Base-by-base conservation (phyloP, 805 yeast species). In the Kodamaea restingae region DNA sequence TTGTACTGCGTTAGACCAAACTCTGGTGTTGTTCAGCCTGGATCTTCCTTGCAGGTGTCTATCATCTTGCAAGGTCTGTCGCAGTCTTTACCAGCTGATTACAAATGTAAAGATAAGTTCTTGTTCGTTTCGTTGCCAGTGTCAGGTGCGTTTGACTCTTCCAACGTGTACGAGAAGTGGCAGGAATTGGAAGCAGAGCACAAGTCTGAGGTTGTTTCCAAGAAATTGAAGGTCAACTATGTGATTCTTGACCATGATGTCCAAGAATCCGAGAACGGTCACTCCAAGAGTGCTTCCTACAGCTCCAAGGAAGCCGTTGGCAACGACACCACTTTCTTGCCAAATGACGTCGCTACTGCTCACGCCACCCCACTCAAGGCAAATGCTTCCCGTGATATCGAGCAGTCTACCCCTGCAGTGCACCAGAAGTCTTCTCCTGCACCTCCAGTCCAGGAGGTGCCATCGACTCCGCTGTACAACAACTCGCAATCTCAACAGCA, bases 1-100 rank as follows among this genome's bases (percentile, higher is more conserved):
- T 71, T 87, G 63, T 83, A 90, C 71, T 87, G 96, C 63, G 98
- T 93, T 38, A 83, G 96, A 67, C 98, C 98, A 46, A 93, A 90
- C 62, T 91, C 97, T 43, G 79, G 93, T 11, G 35, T 83, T 25
- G 71, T 93, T 41, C 71, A 70, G 20, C 90, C 98, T 10, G 93
- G 95, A 25, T 76, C 77, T 48, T 61, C 80, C 17, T 64, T 81
- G 38, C 78, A 84, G 40, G 85, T 93, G 38, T 77, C 90, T 34
- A 82, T 93, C 52, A 87, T 88, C 52, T 79, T 88, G 46, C 90
- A 90, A 64, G 96, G 95, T 11, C 72, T 85, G 50, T 67, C 80
- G 39, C 79, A 80, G 52, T 91, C 86, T 43, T 90, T 95, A 38
- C 69, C 78, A 2, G 63, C 77, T 36, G 88, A 80, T 55, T 78